Evolutionary conservation across 441 rosid species (phyloP), one percentile per base, ranked within the genome.

Genomic region (Populus hybrid): DNA sequence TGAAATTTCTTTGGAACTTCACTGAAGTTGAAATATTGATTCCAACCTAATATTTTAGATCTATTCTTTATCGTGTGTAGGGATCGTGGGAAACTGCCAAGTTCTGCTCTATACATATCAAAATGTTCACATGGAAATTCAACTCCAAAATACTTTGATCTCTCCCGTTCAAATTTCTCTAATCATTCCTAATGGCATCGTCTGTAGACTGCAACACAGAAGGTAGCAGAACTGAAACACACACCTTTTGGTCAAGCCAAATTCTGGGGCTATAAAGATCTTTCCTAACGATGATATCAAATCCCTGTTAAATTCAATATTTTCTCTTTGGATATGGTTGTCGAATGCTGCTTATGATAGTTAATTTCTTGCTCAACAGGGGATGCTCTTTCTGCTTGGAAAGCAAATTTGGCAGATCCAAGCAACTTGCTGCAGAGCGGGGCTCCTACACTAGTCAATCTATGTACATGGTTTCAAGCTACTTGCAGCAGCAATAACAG

Each of bases 401-500:
- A 88, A 69, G 84, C 85, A 65, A 85, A 82, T 65, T 78, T 87
- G 23, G 75, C 81, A 36, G 91, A 87, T 80, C 89, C 91, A 46
- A 84, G 78, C 68, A 87, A 85, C 81, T 86, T 85, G 83, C 72
- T 88, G 80, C 87, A 85, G 83, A 85, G 91, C 70, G 85, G 91
- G 90, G 88, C 85, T 82, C 91, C 89, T 4, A 80, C 87, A 7
- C 88, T 87, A 75, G 90, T 88, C 78, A 88, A 88, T 82, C 89
- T 87, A 76, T 88, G 91, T 83, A 84, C 91, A 67, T 87, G 91
- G 90, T 87, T 88, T 67, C 91, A 88, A 73, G 84, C 84, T 70
- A 80, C 87, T 74, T 84, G 91, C 67, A 88, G 84, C 83, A 79
- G 86, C 70, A 76, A 74, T 83, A 85, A 75, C 68, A 86, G 75